Conservation (phyloP, 495 filamentous ascomycete species). For the Podospora sp. region DNA sequence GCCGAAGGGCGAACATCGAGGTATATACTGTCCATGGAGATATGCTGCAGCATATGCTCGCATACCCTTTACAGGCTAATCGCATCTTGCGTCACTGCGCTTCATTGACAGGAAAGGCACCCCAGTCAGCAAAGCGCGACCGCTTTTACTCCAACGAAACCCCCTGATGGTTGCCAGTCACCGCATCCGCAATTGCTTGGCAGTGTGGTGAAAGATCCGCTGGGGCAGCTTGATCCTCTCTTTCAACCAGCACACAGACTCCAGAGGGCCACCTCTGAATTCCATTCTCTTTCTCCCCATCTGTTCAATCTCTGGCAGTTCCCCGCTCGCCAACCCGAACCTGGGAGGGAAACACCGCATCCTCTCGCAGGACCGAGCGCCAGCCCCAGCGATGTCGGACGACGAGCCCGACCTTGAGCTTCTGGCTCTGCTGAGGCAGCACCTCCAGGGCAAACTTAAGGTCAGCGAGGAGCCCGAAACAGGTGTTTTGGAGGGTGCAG, state of each 20-base stretch:
- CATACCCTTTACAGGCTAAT: not conserved
- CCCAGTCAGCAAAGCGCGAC: not conserved
- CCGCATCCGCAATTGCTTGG: slow-evolving; percentile 13
- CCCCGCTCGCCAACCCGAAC: not conserved
- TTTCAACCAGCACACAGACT: not conserved
- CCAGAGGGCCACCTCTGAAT: not conserved
- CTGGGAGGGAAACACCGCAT: not conserved
- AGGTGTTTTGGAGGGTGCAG: slow-evolving; percentile 77
- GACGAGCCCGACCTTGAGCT: slow-evolving; percentile 88
- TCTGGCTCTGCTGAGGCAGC: slow-evolving; percentile 80
- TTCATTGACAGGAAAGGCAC: not conserved
- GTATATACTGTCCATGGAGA: not conserved
- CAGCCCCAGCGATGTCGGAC: slow-evolving; percentile 72
- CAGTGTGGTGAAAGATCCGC: not conserved
- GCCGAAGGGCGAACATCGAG: not conserved
- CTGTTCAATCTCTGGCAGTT: not conserved
- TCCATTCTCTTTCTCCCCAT: not conserved
- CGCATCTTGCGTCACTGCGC: not conserved
- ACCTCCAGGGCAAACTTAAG: slow-evolving; percentile 61
- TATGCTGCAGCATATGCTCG: not conserved
- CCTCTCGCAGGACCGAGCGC: not conserved
- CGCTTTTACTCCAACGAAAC: not conserved
- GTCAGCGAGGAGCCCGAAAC: slow-evolving; percentile 64
- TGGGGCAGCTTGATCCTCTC: not conserved
- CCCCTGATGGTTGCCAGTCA: slow-evolving; percentile 2